Evolutionary conservation across 352 stramenopile species (phyloP), one percentile per base, ranked within the genome.

Genomic region (Globisporangium perplexum): DNA sequence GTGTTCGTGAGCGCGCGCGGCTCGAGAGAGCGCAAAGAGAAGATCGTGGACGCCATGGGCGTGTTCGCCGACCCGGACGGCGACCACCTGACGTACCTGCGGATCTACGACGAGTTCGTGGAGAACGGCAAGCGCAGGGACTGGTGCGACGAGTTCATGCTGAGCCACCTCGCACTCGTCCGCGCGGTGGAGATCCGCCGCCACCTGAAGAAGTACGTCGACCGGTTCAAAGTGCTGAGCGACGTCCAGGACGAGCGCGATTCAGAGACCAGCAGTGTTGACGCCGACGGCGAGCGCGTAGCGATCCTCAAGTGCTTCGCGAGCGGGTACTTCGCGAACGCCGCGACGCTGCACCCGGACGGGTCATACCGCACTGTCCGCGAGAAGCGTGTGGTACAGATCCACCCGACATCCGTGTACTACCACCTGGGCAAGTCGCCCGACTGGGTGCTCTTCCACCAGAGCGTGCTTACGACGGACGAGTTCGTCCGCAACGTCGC

Each of bases 371-470:
- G 71, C 35, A 93, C 83, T 5, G 53, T 93, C 14, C 77, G 80
- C 4, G 77, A 90, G 50, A 64, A 74, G n/a, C 77, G 83, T 35
- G 57, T 72, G 4, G 77, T 90, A 26, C 74, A 90, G 53, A 69
- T 93, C 38, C 83, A 90, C 57, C 83, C 83, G 41, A 90, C 79
- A 35, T 90, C 72, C 1, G 71, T 88, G 23, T 88, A 84, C 44
- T 88, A 87, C 53, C 68, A 85, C 59, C 69, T 87, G 59, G 76
- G 79, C 2, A 80, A 66, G 12, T 74, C 94, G 33, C 97, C 97
- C 4, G 97, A 99, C 65, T 99, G 98, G 82, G 91, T 99, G 18
- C 77, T 98, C 31, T 99, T 99, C 70, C 96, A 99, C 62, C 95
- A 99, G 69, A 96, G 98, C 42, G 96, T 99, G 24, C 88, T 98